Evolutionary conservation across 1,284 basidiomycete genomes (phyloP).

Genomic region (Ganoderma sp.): DNA sequence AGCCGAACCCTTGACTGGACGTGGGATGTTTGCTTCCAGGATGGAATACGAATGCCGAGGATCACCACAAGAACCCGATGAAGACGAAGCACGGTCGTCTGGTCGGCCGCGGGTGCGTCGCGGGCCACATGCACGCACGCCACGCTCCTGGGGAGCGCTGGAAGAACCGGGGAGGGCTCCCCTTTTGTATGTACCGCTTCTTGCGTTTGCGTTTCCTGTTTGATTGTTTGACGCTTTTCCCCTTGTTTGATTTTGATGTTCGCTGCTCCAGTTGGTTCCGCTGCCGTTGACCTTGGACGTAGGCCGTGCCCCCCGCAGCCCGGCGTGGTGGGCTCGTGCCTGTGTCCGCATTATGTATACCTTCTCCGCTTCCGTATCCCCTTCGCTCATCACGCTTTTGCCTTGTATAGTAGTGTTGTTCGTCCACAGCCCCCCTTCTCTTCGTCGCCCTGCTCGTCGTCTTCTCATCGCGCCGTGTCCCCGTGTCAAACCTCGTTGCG

Average conservation of each 20-base stretch:
- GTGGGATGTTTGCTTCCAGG: not conserved
- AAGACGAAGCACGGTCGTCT: constrained; percentile 4
- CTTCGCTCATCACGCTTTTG: not conserved
- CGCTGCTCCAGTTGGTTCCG: constrained; percentile 2
- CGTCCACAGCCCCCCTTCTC: not conserved
- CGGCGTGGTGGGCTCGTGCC: constrained; percentile 6
- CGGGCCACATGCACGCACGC: constrained; percentile 6
- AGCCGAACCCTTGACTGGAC: not conserved
- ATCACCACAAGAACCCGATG: not conserved
- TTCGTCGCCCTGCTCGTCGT: constrained; percentile 1
- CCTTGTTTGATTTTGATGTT: constrained; percentile 4
- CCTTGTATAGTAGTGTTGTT: constrained; percentile 18
- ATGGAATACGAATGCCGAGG: constrained; percentile 2
- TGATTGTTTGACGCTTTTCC: not conserved
- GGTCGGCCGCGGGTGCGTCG: constrained; percentile 4
- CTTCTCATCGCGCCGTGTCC: constrained; percentile 5
- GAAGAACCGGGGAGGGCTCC: constrained; percentile 9
- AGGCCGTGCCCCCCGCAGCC: not conserved
- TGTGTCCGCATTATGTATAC: constrained; percentile 16
- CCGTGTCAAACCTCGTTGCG: not conserved
- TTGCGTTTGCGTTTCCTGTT: constrained; percentile 3
- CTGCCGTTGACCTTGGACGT: constrained; percentile 10
- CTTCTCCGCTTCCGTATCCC: not conserved
- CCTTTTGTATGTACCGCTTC: not conserved
- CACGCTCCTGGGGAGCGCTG: constrained; percentile 1